These are phyloP conservation scores for Yamadazyma jaroonii DNA, from an alignment of 1,139 yeast genomes.

Conservation along the genomic window DNA sequence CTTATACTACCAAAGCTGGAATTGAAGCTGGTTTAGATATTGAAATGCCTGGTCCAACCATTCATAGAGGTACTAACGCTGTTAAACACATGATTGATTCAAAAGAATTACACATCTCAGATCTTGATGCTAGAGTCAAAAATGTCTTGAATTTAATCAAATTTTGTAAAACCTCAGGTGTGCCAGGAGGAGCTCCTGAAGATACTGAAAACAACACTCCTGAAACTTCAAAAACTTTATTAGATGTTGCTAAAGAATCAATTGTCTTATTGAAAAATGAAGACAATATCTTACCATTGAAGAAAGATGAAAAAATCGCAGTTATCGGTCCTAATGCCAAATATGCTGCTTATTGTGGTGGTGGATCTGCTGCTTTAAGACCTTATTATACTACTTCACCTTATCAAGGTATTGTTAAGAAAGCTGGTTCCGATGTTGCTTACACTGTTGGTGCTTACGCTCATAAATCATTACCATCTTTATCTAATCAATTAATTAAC, in stretches of 20 bases:
- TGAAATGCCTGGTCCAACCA: slow-evolving; percentile 62
- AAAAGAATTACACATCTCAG: slow-evolving; percentile 24
- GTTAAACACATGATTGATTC: slow-evolving; percentile 26
- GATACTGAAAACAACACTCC: slow-evolving; percentile 25
- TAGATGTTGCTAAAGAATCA: slow-evolving; percentile 47
- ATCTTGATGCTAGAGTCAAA: slow-evolving; percentile 41
- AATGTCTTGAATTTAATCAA: slow-evolving; percentile 44
- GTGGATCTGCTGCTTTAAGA: slow-evolving; percentile 29
- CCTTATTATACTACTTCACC: slow-evolving; percentile 25
- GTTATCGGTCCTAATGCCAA: slow-evolving; percentile 31
- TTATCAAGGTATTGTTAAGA: slow-evolving; percentile 19
- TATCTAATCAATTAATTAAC: slow-evolving; percentile 12
- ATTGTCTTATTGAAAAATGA: slow-evolving; percentile 53
- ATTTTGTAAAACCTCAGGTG: slow-evolving; percentile 28
- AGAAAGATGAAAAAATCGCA: slow-evolving; percentile 21
- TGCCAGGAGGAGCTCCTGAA: slow-evolving; percentile 31
- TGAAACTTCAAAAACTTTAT: slow-evolving; percentile 37
- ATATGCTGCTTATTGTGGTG: slow-evolving; percentile 24
- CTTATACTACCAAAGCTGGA: slow-evolving; percentile 42
- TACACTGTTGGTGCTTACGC: slow-evolving; percentile 16
- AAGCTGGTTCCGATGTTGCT: slow-evolving; percentile 8
- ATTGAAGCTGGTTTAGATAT: slow-evolving; percentile 52
- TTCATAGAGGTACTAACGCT: slow-evolving; percentile 36
- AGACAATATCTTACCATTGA: slow-evolving; percentile 35
- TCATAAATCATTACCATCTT: slow-evolving; percentile 14